phyloP scores from a whole-genome alignment of 2,329 filamentous ascomycete genomes.

The Ophiostoma fasciatum region DNA sequence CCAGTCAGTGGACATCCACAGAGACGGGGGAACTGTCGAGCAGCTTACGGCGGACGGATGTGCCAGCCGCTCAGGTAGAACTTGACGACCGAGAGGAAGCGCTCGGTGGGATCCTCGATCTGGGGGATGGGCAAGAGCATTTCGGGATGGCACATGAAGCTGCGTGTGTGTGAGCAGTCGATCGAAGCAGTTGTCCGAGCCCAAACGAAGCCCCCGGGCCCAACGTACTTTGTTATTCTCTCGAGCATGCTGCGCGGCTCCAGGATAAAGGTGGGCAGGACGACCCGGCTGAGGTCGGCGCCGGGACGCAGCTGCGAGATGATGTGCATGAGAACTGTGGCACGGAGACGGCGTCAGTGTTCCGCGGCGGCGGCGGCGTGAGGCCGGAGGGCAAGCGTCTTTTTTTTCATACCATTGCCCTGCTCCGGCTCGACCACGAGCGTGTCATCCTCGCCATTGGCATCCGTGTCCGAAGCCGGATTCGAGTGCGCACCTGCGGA shows the following conservation, averaged over 20 bases:
- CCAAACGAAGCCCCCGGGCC: not conserved
- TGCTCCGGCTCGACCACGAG: slow-evolving; percentile 79
- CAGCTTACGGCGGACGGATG: slow-evolving; percentile 80
- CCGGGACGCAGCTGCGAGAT: slow-evolving; percentile 93
- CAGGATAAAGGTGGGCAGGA: slow-evolving; percentile 92
- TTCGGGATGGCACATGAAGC: slow-evolving; percentile 99
- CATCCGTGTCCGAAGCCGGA: slow-evolving; percentile 42
- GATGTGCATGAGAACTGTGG: slow-evolving; percentile 86
- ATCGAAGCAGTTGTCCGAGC: too few species aligned
- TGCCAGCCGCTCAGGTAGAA: slow-evolving; percentile 99
- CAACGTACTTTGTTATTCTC: slow-evolving; percentile 83
- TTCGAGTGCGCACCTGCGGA: slow-evolving; percentile 9
- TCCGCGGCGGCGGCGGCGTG: not conserved
- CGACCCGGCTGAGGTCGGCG: slow-evolving; percentile 86
- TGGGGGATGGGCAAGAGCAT: slow-evolving; percentile 76
- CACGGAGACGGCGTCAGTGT: not conserved
- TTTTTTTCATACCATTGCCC: slow-evolving; percentile 76
- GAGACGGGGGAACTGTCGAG: slow-evolving; percentile 1
- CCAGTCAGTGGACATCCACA: slow-evolving; percentile 2
- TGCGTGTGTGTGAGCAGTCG: slow-evolving; percentile 23
- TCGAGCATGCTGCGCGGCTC: slow-evolving; percentile 97
- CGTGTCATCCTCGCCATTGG: slow-evolving; percentile 52
- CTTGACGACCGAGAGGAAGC: slow-evolving; percentile 91
- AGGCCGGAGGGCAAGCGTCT: not conserved
- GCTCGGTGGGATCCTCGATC: slow-evolving; percentile 75